Percentiles rank a stretch among this genome's conserved stretches.
phyloP scores from a whole-genome alignment of 768 basidiomycete species.

The Podaxis rugospora region DNA sequence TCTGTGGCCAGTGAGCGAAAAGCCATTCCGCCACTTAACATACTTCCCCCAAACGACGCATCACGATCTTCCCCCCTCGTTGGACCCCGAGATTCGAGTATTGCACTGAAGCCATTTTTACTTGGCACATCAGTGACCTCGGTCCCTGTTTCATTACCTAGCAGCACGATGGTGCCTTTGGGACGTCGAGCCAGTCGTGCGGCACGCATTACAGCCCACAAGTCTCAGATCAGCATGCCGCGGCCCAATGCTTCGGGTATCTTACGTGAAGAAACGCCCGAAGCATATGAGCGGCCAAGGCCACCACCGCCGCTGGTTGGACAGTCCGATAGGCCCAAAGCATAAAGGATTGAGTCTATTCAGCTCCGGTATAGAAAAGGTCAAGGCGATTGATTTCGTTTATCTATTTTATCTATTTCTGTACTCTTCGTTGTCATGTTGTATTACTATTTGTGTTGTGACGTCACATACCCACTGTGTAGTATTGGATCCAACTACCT shows the following conservation, averaged over 20 bases:
- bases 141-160: slow-evolving; percentile 19
- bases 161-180: slow-evolving; percentile 22
- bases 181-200: slow-evolving; percentile 23
- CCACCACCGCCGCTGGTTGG: slow-evolving; percentile 35
- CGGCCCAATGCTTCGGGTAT: slow-evolving; percentile 16
- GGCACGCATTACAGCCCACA: slow-evolving; percentile 20
- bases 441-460: slow-evolving; percentile 11
- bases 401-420: not conserved
- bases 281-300: slow-evolving; percentile 35
- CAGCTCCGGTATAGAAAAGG: not conserved
- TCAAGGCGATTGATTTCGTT: not conserved
- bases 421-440: not conserved
- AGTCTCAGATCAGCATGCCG: slow-evolving; percentile 27
- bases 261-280: slow-evolving; percentile 19
- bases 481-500: not conserved
- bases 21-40: not conserved
- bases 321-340: not conserved
- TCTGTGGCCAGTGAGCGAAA: slow-evolving; percentile 12
- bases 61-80: not conserved
- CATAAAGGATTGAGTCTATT: not conserved
- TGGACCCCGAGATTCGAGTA: slow-evolving; percentile 8
- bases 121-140: slow-evolving; percentile 27
- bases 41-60: not conserved
- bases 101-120: slow-evolving; percentile 27
- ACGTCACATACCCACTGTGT: slow-evolving; percentile 19